Evolutionary conservation across 2,329 filamentous ascomycete genomes (phyloP), one percentile per base, ranked within the genome.

Genomic region (Colletotrichum cuscutae): DNA sequence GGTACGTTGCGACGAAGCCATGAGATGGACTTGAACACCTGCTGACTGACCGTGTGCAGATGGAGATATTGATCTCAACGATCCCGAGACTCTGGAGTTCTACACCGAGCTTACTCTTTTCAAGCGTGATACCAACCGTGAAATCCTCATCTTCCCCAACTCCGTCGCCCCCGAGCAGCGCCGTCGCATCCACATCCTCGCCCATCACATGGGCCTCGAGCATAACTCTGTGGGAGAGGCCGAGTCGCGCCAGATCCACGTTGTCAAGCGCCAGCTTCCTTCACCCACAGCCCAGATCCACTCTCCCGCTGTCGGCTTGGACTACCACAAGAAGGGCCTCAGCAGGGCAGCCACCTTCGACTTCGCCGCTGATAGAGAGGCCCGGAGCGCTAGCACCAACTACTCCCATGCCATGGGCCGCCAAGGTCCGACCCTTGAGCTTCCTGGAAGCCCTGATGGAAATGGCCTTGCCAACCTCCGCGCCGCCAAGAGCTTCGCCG

Each of bases 331-430:
- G 76, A 93, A 96, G 73, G 93, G 93, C 5, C 86, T 99, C 46
- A 98, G 95, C 84, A 93, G 97, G 75, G 95, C 97, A 19, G 97
- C 97, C n/a, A 98, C 97, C 2, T 98, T 97, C 76, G 97, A 98
- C 82, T 98, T 98, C 82, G 95, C 94, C 76, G 93, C 95, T 75
- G 91, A 94, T 64, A 89, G 94, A 66, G 93, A 93, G 74, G 92
- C 93, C 26, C 84, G 88, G 24, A 86, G 85, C 37, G 92, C 91
- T 24, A 88, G 87, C 61, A 91, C 89, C 76, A 93, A 93, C 76
- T 96, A 95, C 77, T 78, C 82, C 76, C 91, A 92, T 78, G 90
- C 93, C 2, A 89, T 98, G 72, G 92, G 94, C 26, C 91, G 96
- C 75, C 94, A 96, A 76, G 92, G 93, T 32, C 94, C 94, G 35